Evolutionary conservation across 2,329 filamentous ascomycete genomes (phyloP).

Genomic region (Colletotrichum agaves): DNA sequence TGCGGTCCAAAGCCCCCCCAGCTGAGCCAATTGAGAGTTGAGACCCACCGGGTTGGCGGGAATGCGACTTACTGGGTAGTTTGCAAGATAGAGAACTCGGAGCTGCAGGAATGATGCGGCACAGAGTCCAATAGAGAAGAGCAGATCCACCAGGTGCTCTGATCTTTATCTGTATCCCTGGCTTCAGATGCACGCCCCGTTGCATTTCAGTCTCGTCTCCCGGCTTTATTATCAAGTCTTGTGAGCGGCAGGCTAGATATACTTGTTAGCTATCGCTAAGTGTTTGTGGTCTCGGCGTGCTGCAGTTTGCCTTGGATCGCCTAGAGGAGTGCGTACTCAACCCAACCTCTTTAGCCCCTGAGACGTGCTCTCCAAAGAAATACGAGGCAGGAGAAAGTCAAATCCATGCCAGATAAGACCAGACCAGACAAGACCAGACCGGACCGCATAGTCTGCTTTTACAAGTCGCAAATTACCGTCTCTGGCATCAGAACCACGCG

Average conservation of each 20-base stretch:
- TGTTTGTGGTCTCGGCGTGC: slow-evolving; percentile 1
- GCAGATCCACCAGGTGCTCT: neutral
- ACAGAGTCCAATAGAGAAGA: neutral
- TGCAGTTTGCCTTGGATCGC: neutral
- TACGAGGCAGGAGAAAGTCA: neutral
- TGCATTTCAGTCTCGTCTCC: neutral
- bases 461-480: slow-evolving; percentile 22
- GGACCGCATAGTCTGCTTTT: neutral
- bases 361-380: neutral
- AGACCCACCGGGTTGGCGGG: neutral
- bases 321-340: neutral
- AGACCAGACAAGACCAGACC: neutral
- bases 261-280: neutral
- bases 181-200: neutral
- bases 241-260: slow-evolving; percentile 10
- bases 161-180: neutral
- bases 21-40: slow-evolving; percentile 16
- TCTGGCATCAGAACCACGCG: slow-evolving; percentile 34
- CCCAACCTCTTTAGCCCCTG: neutral
- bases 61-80: no score
- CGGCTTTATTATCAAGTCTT: neutral
- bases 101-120: neutral
- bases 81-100: neutral
- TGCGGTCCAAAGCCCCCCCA: no score
- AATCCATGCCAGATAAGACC: slow-evolving; percentile 6